Conservation (phyloP, 495 filamentous ascomycete genomes). For the Beverwykella pulmonaria region DNA sequence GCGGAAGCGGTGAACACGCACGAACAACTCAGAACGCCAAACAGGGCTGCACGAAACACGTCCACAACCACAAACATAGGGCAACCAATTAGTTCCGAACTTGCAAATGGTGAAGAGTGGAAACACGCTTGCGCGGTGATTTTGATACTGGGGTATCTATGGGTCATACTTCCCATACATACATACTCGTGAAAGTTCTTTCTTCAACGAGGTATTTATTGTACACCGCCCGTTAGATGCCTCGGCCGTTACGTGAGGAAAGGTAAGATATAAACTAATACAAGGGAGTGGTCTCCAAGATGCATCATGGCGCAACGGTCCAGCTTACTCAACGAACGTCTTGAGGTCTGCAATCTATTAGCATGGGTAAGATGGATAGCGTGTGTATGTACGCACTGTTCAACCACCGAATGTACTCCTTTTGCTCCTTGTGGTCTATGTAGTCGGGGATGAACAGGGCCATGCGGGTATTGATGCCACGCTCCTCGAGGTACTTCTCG, state of each 20-base stretch:
- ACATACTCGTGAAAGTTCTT: not conserved
- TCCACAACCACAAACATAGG: too few relatives aligned
- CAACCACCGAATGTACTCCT: conserved; percentile 92
- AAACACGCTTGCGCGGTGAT: not conserved
- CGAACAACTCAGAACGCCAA: too few relatives aligned
- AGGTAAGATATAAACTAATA: conserved; percentile 10
- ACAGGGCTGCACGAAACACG: too few relatives aligned
- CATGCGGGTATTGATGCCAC: conserved; percentile 84
- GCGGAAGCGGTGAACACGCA: too few relatives aligned
- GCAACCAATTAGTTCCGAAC: too few relatives aligned
- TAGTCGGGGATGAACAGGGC: conserved; percentile 93
- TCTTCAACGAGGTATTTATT: not conserved
- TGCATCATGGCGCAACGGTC: not conserved
- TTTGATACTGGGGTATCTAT: conserved; percentile 2
- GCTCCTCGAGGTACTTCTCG: conserved; percentile 92
- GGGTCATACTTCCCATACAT: not conserved
- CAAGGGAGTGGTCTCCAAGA: conserved; percentile 2
- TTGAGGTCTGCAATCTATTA: conserved; percentile 31
- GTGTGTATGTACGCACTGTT: conserved; percentile 57
- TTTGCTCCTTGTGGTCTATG: conserved; percentile 98
- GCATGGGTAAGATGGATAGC: not conserved
- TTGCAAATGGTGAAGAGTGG: conserved; percentile 2
- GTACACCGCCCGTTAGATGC: conserved; percentile 16
- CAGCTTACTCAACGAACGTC: conserved; percentile 34
- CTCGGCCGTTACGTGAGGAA: not conserved